Base-by-base conservation (phyloP, 192 early-diverging fungal genomes). In the Entomortierella chlamydospora region DNA sequence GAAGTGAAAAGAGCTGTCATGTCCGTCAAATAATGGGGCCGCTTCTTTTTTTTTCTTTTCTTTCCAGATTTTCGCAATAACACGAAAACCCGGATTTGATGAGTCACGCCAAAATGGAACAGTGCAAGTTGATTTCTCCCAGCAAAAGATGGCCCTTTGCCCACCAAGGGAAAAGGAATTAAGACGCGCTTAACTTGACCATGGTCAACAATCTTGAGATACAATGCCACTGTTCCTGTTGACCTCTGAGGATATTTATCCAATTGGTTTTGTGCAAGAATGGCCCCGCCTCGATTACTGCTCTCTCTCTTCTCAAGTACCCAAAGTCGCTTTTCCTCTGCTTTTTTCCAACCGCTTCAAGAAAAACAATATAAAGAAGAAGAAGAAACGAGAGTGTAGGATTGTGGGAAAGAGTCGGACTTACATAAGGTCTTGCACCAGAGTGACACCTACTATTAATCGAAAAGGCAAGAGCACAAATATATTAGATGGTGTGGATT, bases 341-440 rank as follows among this genome's bases (percentile, higher is more conserved):
- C 22, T 3, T 57, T 33, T 1, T 33, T 57, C 30, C 29, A n/a
- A 3, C 31, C 12, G 12, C 30, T 39, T 28, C 29, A 57, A 55
- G 28, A 11, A 30, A 13, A 28, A 55, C 54, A n/a, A n/a, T n/a
- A n/a, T n/a, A n/a, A n/a, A n/a, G 56, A n/a, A 47, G 39, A 39
- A 28, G 28, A 58, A 37, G 54, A 15, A 53, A 50, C 42, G 31
- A 58, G 50, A 43, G 30, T 29, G 26, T 29, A 42, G 61, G 47
- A 28, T 26, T 29, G 56, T 41, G 29, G 13, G 43, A 7, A n/a
- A 31, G n/a, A n/a, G 28, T 18, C 2, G 34, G 45, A 79, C 76
- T 79, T 79, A 79, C 76, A 70, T 70, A 79, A n/a, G 76, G 68
- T 51, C 68, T 68, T 64, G 76, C 66, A 23, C 76, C 67, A 53